Percentiles rank a stretch among this genome's conserved stretches.
phyloP scores from a whole-genome alignment of 1,139 yeast genomes.

The Yamadazyma friedrichii region DNA sequence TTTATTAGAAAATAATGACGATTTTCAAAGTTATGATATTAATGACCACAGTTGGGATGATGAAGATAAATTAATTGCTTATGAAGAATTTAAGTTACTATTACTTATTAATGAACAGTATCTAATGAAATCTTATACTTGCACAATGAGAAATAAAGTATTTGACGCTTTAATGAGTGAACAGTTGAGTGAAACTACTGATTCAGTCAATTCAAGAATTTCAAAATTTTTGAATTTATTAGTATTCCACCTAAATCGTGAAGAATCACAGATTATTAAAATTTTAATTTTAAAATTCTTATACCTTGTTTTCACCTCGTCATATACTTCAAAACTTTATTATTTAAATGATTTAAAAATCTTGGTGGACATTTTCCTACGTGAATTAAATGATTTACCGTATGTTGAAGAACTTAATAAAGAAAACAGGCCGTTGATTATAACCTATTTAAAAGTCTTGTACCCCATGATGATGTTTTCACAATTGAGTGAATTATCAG shows the following conservation, averaged over 20 bases:
- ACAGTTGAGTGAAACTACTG: constrained; percentile 13
- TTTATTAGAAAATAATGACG: constrained; percentile 51
- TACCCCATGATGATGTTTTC: constrained; percentile 70
- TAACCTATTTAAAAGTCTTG: constrained; percentile 75
- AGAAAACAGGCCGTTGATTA: constrained; percentile 54
- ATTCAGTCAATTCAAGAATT: constrained; percentile 22
- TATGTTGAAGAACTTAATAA: constrained; percentile 37
- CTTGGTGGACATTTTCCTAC: constrained; percentile 75
- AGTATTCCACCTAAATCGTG: constrained; percentile 68
- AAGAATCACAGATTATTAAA: constrained; percentile 68
- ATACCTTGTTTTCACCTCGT: constrained; percentile 70
- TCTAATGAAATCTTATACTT: constrained; percentile 57
- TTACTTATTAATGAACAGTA: constrained; percentile 82
- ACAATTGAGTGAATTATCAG: constrained; percentile 49
- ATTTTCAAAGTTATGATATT: constrained; percentile 32
- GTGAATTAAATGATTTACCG: constrained; percentile 72
- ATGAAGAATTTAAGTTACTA: constrained; percentile 70
- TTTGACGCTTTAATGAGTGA: constrained; percentile 41
- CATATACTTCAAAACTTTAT: constrained; percentile 61
- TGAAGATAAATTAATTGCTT: constrained; percentile 63
- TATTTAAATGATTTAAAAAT: constrained; percentile 86
- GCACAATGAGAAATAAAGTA: constrained; percentile 43
- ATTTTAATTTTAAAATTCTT: constrained; percentile 77
- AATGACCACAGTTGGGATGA: constrained; percentile 44
- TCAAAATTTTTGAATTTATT: constrained; percentile 41